A percentile compares a stretch with the other conserved stretches of the same genome.
Evolutionary conservation across 2,329 filamentous ascomycete genomes (phyloP).

Genomic region (Magnaporthiopsis poae): DNA sequence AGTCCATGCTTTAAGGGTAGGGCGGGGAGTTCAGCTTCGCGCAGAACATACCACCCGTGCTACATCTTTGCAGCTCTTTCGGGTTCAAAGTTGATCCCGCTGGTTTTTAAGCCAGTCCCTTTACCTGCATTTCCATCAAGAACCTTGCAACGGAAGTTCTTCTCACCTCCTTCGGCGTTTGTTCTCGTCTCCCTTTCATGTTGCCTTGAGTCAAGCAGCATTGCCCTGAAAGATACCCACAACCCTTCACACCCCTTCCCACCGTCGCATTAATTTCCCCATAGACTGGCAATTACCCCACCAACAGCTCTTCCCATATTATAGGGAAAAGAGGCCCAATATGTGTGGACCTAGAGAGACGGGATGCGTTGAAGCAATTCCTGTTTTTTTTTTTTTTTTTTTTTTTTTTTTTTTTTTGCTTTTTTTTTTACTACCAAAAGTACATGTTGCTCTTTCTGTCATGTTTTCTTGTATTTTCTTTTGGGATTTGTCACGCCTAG

Average conservation of each 20-base stretch:
- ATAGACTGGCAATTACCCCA: neutral
- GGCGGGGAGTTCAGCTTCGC: neutral
- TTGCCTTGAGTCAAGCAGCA: neutral
- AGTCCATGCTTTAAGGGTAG: conserved; percentile 22
- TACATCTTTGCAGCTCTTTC: neutral
- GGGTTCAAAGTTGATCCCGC: neutral
- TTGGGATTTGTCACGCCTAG: neutral
- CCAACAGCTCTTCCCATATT: neutral
- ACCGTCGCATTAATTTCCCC: neutral
- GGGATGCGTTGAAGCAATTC: neutral
- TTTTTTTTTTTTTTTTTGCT: no score
- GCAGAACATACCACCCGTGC: neutral
- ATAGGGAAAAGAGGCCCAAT: neutral
- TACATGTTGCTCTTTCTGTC: neutral
- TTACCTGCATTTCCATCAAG: neutral
- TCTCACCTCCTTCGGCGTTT: neutral
- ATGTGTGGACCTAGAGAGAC: neutral
- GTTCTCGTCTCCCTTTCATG: neutral
- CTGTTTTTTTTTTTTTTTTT: neutral
- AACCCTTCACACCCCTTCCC: neutral
- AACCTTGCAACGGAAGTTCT: neutral
- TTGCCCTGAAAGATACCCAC: neutral
- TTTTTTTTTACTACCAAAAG: neutral
- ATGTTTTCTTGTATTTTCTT: neutral
- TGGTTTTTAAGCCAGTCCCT: neutral